Conservation (phyloP, 352 stramenopile genomes). For the Albugo candida region DNA sequence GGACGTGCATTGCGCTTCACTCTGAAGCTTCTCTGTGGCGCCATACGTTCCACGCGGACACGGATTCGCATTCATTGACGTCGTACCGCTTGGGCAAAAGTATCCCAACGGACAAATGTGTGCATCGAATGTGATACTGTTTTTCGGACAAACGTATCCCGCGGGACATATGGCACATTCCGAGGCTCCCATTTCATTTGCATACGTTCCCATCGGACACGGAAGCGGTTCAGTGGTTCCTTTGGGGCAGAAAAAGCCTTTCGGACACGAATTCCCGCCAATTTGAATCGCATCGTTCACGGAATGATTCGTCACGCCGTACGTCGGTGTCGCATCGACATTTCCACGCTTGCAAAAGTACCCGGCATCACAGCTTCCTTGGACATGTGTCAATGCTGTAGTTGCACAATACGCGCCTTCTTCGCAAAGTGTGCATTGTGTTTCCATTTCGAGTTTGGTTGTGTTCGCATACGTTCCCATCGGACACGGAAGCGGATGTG, state of each 20-base stretch:
- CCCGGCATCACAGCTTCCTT: slow-evolving; percentile 44
- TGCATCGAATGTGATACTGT: slow-evolving; percentile 16
- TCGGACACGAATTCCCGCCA: slow-evolving; percentile 23
- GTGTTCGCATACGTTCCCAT: background rate
- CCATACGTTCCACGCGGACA: slow-evolving; percentile 70
- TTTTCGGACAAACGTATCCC: slow-evolving; percentile 34
- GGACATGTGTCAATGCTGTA: slow-evolving; percentile 21
- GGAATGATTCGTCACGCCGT: slow-evolving; percentile 11
- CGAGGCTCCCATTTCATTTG: slow-evolving; percentile 9
- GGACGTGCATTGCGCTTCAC: slow-evolving; percentile 28
- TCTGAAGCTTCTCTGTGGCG: slow-evolving; percentile 23
- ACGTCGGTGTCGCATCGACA: slow-evolving; percentile 20
- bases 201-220: slow-evolving; percentile 25
- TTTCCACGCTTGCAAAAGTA: slow-evolving; percentile 72
- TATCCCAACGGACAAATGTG: slow-evolving; percentile 54
- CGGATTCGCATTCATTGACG: slow-evolving; percentile 24
- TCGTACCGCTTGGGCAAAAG: slow-evolving; percentile 61
- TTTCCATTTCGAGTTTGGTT: slow-evolving; percentile 13
- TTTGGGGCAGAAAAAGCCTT: slow-evolving; percentile 36
- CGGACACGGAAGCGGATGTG: background rate
- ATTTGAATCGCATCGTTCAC: too few relatives aligned
- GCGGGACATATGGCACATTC: slow-evolving; percentile 25
- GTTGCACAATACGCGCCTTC: slow-evolving; percentile 68
- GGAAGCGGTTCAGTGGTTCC: slow-evolving; percentile 22
- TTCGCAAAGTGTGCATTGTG: slow-evolving; percentile 32